Conservation (phyloP, 768 basidiomycete species). For the Megacollybia marginata region DNA sequence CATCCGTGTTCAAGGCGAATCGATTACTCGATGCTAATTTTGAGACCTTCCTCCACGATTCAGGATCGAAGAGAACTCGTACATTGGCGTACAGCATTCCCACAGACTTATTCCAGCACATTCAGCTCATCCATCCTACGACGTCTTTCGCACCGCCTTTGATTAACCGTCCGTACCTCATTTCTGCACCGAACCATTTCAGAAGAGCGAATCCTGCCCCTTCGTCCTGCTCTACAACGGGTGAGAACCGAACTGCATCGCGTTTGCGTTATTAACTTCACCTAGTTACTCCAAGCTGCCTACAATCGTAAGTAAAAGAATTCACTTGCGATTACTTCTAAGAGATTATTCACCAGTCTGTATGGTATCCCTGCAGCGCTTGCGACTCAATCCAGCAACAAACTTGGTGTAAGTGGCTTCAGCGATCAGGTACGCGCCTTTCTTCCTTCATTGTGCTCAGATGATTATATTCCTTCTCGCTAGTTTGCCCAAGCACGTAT, state of each 20-base stretch:
- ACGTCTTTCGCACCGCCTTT: neutral
- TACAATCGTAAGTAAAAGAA: conserved; percentile 10
- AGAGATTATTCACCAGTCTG: conserved; percentile 6
- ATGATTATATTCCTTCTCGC: too few species aligned
- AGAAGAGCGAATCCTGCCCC: neutral
- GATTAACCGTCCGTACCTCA: neutral
- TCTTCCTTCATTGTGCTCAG: too few species aligned
- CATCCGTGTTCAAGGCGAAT: conserved; percentile 24
- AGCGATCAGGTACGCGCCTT: conserved; percentile 1
- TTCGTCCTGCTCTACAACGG: neutral
- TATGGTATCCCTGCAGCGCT: conserved; percentile 25
- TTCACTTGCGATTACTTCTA: neutral
- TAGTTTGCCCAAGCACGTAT: conserved; percentile 8
- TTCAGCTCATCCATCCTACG: conserved; percentile 15
- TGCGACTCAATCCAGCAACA: conserved; percentile 16
- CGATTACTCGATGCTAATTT: conserved; percentile 23
- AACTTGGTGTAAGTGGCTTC: conserved; percentile 23
- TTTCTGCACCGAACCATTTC: neutral
- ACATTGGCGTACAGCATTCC: conserved; percentile 28
- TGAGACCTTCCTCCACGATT: conserved; percentile 19
- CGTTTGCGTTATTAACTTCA: too few species aligned
- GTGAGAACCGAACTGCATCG: too few species aligned
- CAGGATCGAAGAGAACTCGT: conserved; percentile 17
- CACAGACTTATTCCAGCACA: conserved; percentile 15
- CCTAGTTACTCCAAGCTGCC: conserved; percentile 2